Evolutionary conservation across 2,329 filamentous ascomycete genomes (phyloP).

Genomic region (Myotisia sp.): DNA sequence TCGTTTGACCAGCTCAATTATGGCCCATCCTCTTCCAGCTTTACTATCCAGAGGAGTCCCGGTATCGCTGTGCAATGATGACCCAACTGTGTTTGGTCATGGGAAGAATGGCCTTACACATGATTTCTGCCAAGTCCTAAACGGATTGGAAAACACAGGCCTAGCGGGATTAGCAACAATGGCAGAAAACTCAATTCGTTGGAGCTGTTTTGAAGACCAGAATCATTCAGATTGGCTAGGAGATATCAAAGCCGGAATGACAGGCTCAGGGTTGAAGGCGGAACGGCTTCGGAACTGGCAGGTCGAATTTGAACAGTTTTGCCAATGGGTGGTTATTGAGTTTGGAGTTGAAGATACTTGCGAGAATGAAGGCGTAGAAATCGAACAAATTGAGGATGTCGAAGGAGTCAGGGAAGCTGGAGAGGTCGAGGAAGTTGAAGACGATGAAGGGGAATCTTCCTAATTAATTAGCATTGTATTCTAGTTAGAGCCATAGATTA

Average conservation of each 20-base stretch:
- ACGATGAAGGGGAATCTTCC: too few species aligned
- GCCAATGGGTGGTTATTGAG: constrained; percentile 73
- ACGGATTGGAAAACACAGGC: constrained; percentile 83
- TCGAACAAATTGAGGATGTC: too few species aligned
- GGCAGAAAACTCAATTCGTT: constrained; percentile 83
- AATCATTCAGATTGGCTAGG: constrained; percentile 53
- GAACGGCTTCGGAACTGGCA: constrained; percentile 64
- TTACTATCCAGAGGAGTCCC: constrained; percentile 10
- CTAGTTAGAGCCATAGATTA: too few species aligned
- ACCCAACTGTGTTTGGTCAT: constrained; percentile 76
- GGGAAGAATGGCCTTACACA: constrained; percentile 70
- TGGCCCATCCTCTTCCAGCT: constrained; percentile 59
- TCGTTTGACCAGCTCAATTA: constrained; percentile 60
- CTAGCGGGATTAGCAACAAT: constrained; percentile 72
- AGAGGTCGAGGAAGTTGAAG: too few species aligned
- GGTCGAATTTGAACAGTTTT: constrained; percentile 75
- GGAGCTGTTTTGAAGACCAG: constrained; percentile 79
- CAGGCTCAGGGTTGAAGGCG: constrained; percentile 58
- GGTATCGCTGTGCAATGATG: constrained; percentile 76
- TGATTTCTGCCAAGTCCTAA: constrained; percentile 90
- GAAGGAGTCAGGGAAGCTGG: too few species aligned
- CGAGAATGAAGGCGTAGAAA: too few species aligned
- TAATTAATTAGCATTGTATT: too few species aligned
- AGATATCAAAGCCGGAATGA: constrained; percentile 58
- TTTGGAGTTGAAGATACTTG: constrained; percentile 35